Conservation (phyloP, 768 basidiomycete species). For the Neoboletus subvelutipes region DNA sequence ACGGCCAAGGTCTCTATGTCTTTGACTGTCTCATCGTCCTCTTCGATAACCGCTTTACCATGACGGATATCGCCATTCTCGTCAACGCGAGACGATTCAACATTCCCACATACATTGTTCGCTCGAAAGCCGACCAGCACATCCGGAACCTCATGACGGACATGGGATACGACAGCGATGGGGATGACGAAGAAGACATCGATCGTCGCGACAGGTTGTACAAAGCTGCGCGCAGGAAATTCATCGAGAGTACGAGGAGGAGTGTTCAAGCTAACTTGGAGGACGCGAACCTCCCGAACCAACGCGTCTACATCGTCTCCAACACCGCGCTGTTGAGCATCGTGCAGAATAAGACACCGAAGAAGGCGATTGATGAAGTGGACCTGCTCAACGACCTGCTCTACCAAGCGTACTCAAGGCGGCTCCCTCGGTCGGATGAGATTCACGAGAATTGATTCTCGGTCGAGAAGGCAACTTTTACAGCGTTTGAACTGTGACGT, state of each 20-base stretch:
- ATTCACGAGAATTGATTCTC: no score
- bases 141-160: conserved; percentile 27
- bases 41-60: conserved; percentile 35
- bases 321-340: conserved; percentile 15
- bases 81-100: conserved; percentile 29
- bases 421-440: no score
- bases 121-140: conserved; percentile 38
- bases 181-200: conserved; percentile 13
- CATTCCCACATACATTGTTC: conserved; percentile 36
- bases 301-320: conserved; percentile 30
- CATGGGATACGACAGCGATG: conserved; percentile 23
- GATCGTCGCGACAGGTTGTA: conserved; percentile 6
- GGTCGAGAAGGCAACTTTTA: no score
- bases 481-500: no score
- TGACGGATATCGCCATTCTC: conserved; percentile 36
- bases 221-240: conserved; percentile 18
- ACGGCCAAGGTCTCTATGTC: conserved; percentile 35
- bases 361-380: conserved; percentile 16
- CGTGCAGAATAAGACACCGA: conserved; percentile 10
- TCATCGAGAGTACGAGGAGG: conserved; percentile 21
- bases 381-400: conserved; percentile 11
- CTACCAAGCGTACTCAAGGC: conserved; percentile 4
- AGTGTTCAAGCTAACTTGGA: conserved; percentile 20
- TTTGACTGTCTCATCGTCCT: conserved; percentile 37
- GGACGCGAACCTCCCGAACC: conserved; percentile 19